These are phyloP conservation scores for Fragosphaeria purpurea DNA, from an alignment of 2,329 filamentous ascomycete species.

Conservation along the genomic window DNA sequence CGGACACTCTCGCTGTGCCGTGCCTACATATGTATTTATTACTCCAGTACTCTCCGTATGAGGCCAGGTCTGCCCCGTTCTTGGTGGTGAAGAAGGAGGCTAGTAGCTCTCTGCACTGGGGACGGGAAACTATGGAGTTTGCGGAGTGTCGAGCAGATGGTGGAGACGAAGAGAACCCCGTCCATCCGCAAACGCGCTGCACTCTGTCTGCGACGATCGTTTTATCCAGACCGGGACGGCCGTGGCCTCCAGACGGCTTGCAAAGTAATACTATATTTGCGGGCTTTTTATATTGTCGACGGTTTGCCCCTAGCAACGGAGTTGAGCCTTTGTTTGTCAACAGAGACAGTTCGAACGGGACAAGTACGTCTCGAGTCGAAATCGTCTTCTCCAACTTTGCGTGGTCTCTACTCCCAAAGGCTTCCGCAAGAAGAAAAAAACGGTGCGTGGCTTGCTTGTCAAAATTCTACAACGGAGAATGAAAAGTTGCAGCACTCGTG, in stretches of 20 bases:
- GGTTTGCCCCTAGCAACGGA: conserved; percentile 2
- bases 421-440: not conserved
- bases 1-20: conserved; percentile 3
- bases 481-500: too few relatives aligned
- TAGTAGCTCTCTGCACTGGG: too few relatives aligned
- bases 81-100: too few relatives aligned
- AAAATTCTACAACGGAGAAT: not conserved
- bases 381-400: not conserved
- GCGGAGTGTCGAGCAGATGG: too few relatives aligned
- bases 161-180: too few relatives aligned
- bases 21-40: not conserved
- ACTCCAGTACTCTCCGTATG: not conserved
- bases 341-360: not conserved
- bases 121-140: too few relatives aligned
- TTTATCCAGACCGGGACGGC: not conserved
- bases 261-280: not conserved
- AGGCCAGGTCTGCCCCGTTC: not conserved
- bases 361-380: too few relatives aligned
- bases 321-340: not conserved
- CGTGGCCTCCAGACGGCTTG: not conserved
- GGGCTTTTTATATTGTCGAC: not conserved
- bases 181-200: not conserved
- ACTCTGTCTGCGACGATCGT: conserved; percentile 1
- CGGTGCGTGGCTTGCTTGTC: not conserved
- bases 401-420: not conserved